phyloP scores from a whole-genome alignment of 345 rosid genomes.

The Hirschfeldia incana region DNA sequence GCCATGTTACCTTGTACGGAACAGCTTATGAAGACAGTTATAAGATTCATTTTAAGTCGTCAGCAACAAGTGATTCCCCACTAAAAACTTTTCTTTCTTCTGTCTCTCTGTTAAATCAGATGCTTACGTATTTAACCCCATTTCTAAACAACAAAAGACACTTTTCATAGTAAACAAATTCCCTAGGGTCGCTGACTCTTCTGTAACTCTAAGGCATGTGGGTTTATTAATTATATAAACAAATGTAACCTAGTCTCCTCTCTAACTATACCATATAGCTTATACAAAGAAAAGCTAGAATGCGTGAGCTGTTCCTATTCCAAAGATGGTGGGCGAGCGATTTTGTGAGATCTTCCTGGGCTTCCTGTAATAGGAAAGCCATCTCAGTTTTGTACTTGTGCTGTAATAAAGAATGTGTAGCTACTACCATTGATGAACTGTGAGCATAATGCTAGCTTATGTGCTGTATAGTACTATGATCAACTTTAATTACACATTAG shows the following conservation, averaged over 20 bases:
- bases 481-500: constrained; percentile 29
- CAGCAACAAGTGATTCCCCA: constrained; percentile 42
- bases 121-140: constrained; percentile 36
- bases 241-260: constrained; percentile 36
- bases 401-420: constrained; percentile 24
- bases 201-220: constrained; percentile 34
- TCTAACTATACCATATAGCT: constrained; percentile 25
- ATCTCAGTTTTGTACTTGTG: constrained; percentile 21
- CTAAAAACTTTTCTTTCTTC: constrained; percentile 26
- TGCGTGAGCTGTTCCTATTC: constrained; percentile 37
- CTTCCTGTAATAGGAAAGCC: constrained; percentile 32
- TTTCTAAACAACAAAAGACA: constrained; percentile 34
- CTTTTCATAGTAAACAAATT: constrained; percentile 35
- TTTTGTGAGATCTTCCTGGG: constrained; percentile 33
- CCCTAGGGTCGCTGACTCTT: constrained; percentile 42
- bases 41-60: constrained; percentile 27
- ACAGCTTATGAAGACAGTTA: constrained; percentile 31
- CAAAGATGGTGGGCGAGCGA: constrained; percentile 29
- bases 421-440: constrained; percentile 34
- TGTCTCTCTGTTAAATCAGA: constrained; percentile 41
- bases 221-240: constrained; percentile 14
- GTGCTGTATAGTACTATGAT: constrained; percentile 36
- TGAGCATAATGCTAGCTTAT: constrained; percentile 32
- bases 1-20: constrained; percentile 33
- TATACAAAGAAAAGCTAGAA: constrained; percentile 16